Evolutionary conservation across 148 eudicot species (phyloP).

Genomic region (Rhododendron mucronatum): DNA sequence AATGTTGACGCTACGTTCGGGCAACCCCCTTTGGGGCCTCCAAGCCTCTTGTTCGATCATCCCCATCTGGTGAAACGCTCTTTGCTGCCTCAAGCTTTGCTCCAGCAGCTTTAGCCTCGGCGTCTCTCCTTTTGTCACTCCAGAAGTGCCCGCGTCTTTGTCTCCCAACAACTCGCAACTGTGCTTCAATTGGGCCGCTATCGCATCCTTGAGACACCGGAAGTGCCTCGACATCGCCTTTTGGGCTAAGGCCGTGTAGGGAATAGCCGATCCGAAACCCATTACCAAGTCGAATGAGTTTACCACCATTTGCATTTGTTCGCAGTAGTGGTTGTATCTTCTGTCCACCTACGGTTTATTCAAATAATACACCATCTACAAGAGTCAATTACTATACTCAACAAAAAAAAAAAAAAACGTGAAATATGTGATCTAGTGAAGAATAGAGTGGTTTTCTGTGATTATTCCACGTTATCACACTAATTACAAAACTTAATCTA

Average conservation of each 20-base stretch:
- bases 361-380: neutral
- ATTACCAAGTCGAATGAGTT: constrained; percentile 82
- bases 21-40: constrained; percentile 93
- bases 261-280: constrained; percentile 80
- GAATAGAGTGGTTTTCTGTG: neutral
- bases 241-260: constrained; percentile 82
- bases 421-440: neutral
- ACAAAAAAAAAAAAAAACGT: neutral
- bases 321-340: constrained; percentile 84
- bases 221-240: constrained; percentile 97
- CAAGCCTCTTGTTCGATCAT: constrained; percentile 96
- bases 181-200: constrained; percentile 58
- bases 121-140: constrained; percentile 87
- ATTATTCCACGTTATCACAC: too few species aligned
- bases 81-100: constrained; percentile 80
- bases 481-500: too few species aligned
- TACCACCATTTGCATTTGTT: constrained; percentile 97
- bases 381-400: neutral
- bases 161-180: constrained; percentile 81
- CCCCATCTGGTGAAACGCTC: constrained; percentile 91
- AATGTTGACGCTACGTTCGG: constrained; percentile 79
- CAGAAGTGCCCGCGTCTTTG: constrained; percentile 66
- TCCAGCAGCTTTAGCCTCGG: constrained; percentile 76
- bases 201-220: constrained; percentile 76
- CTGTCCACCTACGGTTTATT: constrained; percentile 55